These are phyloP conservation scores for Solanum raphanifolium DNA, from an alignment of 257 asterid genomes.

Conservation along the genomic window DNA sequence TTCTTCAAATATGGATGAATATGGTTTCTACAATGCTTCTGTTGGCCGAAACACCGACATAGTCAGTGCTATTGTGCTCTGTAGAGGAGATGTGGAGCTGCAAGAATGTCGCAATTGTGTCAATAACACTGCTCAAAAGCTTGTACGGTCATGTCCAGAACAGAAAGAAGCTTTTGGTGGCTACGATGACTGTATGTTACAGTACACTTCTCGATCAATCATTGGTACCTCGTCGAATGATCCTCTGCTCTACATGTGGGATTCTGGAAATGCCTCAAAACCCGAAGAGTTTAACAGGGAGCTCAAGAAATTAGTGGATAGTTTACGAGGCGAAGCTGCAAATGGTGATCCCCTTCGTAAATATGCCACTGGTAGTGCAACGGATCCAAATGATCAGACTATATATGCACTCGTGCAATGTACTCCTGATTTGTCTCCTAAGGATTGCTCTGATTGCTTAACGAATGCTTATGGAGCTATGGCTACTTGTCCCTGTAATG, in stretches of 20 bases:
- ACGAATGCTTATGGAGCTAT: not conserved
- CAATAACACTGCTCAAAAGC: not conserved
- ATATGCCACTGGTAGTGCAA: constrained; percentile 1
- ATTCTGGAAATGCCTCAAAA: not conserved
- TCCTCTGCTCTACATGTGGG: not conserved
- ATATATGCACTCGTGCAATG: constrained; percentile 13
- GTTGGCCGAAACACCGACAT: not conserved
- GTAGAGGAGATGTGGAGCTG: constrained; percentile 19
- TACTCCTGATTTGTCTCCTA: constrained; percentile 16
- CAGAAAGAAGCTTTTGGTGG: constrained; percentile 8
- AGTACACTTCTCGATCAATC: constrained; percentile 8
- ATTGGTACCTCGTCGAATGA: not conserved
- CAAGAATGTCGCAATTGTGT: constrained; percentile 17
- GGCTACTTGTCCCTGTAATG: not conserved
- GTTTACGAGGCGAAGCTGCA: not conserved
- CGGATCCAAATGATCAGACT: not conserved
- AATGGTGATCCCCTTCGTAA: not conserved
- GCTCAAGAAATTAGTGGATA: not conserved
- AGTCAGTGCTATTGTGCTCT: constrained; percentile 14
- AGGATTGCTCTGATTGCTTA: constrained; percentile 9
- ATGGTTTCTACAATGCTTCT: constrained; percentile 19
- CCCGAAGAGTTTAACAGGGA: not conserved
- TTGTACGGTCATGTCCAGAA: constrained; percentile 6
- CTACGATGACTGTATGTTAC: constrained; percentile 10
- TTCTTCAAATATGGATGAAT: not conserved